A percentile compares a stretch with the other conserved stretches of the same genome.
Evolutionary conservation across 2,329 filamentous ascomycete species (phyloP).

Genomic region (Arthrobotrys musiformis): DNA sequence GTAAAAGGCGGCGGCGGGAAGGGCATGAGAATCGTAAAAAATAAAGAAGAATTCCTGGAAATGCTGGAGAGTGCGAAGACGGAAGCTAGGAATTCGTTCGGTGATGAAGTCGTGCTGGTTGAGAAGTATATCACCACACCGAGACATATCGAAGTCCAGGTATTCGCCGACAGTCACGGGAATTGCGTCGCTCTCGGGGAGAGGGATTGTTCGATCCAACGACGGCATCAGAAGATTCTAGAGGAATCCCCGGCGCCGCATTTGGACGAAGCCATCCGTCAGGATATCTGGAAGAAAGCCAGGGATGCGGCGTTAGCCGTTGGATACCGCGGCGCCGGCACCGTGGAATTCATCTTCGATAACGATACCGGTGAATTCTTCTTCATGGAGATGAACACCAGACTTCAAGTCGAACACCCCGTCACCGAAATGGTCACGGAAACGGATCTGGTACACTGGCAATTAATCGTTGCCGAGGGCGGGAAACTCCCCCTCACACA

Average conservation of each 20-base stretch:
- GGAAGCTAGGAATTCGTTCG: slow-evolving; percentile 81
- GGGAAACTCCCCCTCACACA: slow-evolving; percentile 75
- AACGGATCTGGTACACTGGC: slow-evolving; percentile 90
- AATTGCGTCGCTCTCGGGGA: slow-evolving; percentile 86
- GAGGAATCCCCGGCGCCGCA: slow-evolving; percentile 86
- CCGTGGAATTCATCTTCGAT: slow-evolving; percentile 90
- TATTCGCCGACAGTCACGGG: slow-evolving; percentile 84
- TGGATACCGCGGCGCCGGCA: slow-evolving; percentile 88
- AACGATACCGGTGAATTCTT: slow-evolving; percentile 83
- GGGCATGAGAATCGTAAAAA: slow-evolving; percentile 80
- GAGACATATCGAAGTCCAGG: slow-evolving; percentile 87
- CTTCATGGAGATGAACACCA: slow-evolving; percentile 82
- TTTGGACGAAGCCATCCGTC: slow-evolving; percentile 69
- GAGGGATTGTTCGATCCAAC: slow-evolving; percentile 86
- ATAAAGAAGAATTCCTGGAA: slow-evolving; percentile 74
- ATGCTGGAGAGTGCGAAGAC: slow-evolving; percentile 79
- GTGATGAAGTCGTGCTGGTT: slow-evolving; percentile 83
- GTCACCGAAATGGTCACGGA: slow-evolving; percentile 84
- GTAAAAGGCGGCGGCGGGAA: slow-evolving; percentile 84
- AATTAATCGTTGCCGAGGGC: slow-evolving; percentile 84
- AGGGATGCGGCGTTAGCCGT: slow-evolving; percentile 76
- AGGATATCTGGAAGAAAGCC: slow-evolving; percentile 75
- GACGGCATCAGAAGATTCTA: slow-evolving; percentile 88
- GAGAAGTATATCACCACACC: slow-evolving; percentile 83
- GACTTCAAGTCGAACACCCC: slow-evolving; percentile 95